Evolutionary conservation across 441 rosid genomes (phyloP).

Genomic region (Melastoma candidum): DNA sequence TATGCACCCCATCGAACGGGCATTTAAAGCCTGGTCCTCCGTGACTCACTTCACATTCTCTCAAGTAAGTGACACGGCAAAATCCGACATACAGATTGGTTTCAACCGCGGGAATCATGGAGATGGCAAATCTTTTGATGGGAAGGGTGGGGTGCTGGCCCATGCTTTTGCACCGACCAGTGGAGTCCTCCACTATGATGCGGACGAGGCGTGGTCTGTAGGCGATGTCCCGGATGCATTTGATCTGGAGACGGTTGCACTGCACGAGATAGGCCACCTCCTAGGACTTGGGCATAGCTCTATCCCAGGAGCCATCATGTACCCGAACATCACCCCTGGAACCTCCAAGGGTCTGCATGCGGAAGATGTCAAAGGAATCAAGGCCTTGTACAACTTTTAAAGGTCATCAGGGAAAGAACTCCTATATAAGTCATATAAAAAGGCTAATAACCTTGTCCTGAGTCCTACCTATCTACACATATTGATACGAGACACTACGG

Average conservation of each 20-base stretch:
- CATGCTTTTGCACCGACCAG: constrained; percentile 18
- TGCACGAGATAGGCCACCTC: constrained; percentile 10
- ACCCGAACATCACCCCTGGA: background rate
- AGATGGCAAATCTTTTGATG: constrained; percentile 6
- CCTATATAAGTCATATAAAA: no score
- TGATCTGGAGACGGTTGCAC: constrained; percentile 7
- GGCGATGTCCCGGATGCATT: background rate
- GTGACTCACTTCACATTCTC: constrained; percentile 12
- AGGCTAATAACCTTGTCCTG: no score
- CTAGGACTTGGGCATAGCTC: constrained; percentile 8
- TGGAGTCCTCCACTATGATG: constrained; percentile 23
- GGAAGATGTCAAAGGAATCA: constrained; percentile 4
- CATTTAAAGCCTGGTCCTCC: constrained; percentile 11
- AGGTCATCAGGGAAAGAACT: no score
- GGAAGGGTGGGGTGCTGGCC: constrained; percentile 5
- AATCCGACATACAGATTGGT: constrained; percentile 11
- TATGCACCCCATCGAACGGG: background rate
- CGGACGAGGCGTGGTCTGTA: constrained; percentile 10
- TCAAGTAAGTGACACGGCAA: background rate
- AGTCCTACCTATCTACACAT: no score
- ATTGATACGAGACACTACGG: no score
- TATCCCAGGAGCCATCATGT: background rate
- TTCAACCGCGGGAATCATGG: constrained; percentile 15
- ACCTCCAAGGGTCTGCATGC: constrained; percentile 1
- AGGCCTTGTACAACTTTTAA: constrained; percentile 1